Percentiles rank a stretch among this genome's conserved stretches.
Evolutionary conservation across 306 rosid species (phyloP).

Genomic region (Acmispon strigosus): DNA sequence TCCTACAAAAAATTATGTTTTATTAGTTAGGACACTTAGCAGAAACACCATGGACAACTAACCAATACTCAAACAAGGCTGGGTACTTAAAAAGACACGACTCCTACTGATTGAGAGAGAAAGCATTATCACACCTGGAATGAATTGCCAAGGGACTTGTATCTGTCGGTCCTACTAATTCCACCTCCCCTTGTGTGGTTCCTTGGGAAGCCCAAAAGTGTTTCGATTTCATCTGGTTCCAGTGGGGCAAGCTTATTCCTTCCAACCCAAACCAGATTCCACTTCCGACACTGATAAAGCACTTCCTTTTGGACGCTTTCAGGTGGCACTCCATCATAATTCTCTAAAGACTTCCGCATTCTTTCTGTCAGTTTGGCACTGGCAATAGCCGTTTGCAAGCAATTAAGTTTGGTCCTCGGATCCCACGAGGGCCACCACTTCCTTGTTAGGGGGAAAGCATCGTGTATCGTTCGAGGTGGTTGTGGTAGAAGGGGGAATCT

Average conservation of each 20-base stretch:
- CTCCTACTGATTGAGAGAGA: neutral
- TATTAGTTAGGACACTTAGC: no score
- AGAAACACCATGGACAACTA: no score
- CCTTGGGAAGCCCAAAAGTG: slow-evolving; percentile 79
- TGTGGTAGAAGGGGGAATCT: slow-evolving; percentile 80
- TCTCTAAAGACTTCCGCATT: slow-evolving; percentile 65
- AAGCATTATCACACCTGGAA: slow-evolving; percentile 62
- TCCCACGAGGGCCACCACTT: slow-evolving; percentile 99
- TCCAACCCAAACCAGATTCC: slow-evolving; percentile 98
- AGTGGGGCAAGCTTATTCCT: slow-evolving; percentile 91
- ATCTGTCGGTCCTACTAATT: slow-evolving; percentile 88
- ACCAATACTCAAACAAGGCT: no score
- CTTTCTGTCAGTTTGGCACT: slow-evolving; percentile 75
- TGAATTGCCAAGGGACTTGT: slow-evolving; percentile 91
- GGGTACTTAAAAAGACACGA: no score
- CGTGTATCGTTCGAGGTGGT: slow-evolving; percentile 62
- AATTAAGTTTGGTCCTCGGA: slow-evolving; percentile 58
- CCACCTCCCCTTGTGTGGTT: slow-evolving; percentile 98
- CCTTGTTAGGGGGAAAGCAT: slow-evolving; percentile 78
- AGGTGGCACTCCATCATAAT: slow-evolving; percentile 49
- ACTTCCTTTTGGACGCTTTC: slow-evolving; percentile 46
- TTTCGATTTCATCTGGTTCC: slow-evolving; percentile 89
- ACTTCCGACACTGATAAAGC: slow-evolving; percentile 68
- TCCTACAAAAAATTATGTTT: no score
- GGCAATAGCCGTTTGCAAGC: slow-evolving; percentile 64